These are phyloP conservation scores for Coemansia sp. DNA, from an alignment of 192 early-diverging fungal genomes.

Conservation along the genomic window DNA sequence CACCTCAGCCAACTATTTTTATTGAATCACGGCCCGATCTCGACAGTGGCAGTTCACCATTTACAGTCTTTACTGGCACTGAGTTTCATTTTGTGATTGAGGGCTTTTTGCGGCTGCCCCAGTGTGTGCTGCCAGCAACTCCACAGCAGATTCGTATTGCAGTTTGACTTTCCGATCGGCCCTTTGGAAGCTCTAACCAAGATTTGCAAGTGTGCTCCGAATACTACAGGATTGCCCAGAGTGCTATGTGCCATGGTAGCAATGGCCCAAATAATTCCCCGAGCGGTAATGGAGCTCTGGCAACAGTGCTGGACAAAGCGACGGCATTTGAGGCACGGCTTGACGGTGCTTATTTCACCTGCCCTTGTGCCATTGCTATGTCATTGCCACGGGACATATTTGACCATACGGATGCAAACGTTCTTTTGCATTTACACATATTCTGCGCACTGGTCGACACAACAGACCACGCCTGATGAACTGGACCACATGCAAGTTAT, in stretches of 20 bases:
- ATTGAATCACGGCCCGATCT: conserved; percentile 41
- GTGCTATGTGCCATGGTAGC: neutral
- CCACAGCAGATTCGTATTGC: conserved; percentile 21
- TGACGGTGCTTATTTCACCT: conserved; percentile 43
- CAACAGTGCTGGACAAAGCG: conserved; percentile 17
- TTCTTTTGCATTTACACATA: too few species aligned
- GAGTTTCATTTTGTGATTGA: conserved; percentile 47
- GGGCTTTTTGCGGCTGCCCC: conserved; percentile 38
- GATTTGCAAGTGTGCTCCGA: conserved; percentile 19
- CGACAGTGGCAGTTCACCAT: conserved; percentile 8
- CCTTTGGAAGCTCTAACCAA: conserved; percentile 10
- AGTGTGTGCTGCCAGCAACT: neutral
- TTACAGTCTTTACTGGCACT: conserved; percentile 33
- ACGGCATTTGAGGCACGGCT: conserved; percentile 31
- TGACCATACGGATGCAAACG: conserved; percentile 22
- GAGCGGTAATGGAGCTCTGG: neutral
- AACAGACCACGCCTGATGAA: conserved; percentile 20
- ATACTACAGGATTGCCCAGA: conserved; percentile 24
- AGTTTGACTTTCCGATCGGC: conserved; percentile 35
- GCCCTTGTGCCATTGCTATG: conserved; percentile 35
- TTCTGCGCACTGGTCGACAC: conserved; percentile 34
- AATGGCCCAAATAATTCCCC: neutral
- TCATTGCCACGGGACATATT: conserved; percentile 24
- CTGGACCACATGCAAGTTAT: conserved; percentile 46
- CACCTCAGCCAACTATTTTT: conserved; percentile 22